These are phyloP conservation scores for Tagetes patula DNA, from an alignment of 129 eudicot genomes.

Conservation along the genomic window DNA sequence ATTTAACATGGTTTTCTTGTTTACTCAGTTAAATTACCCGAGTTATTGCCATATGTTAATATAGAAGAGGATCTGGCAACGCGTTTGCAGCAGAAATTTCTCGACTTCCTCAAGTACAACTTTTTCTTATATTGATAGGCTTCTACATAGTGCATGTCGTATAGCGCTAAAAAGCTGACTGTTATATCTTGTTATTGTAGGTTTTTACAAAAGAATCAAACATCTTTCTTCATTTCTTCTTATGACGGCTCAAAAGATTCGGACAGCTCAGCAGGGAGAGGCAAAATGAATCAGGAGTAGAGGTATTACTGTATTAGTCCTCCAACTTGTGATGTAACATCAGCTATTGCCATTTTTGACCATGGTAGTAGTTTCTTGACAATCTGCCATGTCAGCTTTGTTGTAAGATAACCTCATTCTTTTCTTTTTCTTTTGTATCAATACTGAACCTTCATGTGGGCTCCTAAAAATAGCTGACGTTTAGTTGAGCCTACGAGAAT, in stretches of 20 bases:
- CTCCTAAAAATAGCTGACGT: conserved; percentile 11
- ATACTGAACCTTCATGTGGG: conserved; percentile 5
- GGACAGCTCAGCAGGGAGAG: conserved; percentile 55
- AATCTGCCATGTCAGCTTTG: conserved; percentile 29
- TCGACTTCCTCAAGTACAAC: conserved; percentile 77
- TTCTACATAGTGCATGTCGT: background rate
- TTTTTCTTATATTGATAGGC: background rate
- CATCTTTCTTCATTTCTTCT: conserved; percentile 58
- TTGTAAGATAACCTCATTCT: conserved; percentile 41
- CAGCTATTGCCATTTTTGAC: conserved; percentile 25
- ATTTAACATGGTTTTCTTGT: conserved; percentile 14
- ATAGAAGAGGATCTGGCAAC: conserved; percentile 76
- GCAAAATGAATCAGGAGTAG: conserved; percentile 53
- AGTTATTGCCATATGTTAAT: conserved; percentile 61
- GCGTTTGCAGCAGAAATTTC: conserved; percentile 73
- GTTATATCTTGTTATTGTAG: conserved; percentile 33
- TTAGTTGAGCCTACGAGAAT: conserved; percentile 27
- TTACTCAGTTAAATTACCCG: conserved; percentile 89
- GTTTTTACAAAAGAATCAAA: conserved; percentile 84
- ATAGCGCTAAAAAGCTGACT: conserved; percentile 9
- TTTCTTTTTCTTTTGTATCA: conserved; percentile 1
- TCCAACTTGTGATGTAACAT: conserved; percentile 33
- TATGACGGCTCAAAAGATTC: conserved; percentile 60
- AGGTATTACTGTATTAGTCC: conserved; percentile 8
- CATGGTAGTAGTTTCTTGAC: conserved; percentile 16